phyloP scores from a whole-genome alignment of 768 basidiomycete genomes.

The Rhodotorula diobovata region DNA sequence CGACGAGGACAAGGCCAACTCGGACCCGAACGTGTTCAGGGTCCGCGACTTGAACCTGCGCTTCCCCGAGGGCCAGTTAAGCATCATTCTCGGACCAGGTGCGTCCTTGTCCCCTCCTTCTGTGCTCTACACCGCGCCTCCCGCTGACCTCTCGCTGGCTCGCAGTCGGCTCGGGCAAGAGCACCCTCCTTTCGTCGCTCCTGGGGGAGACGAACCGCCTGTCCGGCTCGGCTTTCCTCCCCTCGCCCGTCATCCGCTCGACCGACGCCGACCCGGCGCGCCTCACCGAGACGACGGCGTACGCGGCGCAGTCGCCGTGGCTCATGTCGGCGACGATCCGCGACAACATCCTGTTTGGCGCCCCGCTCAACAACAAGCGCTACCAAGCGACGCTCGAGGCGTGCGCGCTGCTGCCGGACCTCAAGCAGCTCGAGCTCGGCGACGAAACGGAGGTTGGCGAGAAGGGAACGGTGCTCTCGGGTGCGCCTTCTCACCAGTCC shows the following conservation, averaged over 20 bases:
- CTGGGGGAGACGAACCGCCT: constrained; percentile 43
- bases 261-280: constrained; percentile 49
- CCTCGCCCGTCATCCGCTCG: constrained; percentile 36
- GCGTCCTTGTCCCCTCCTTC: constrained; percentile 53
- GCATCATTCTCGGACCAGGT: constrained; percentile 41
- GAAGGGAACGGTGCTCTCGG: constrained; percentile 33
- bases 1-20: constrained; percentile 19
- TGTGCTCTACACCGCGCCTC: constrained; percentile 55
- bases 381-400: constrained; percentile 67
- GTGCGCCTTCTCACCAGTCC: not conserved
- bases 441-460: constrained; percentile 58
- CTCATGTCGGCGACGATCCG: constrained; percentile 74
- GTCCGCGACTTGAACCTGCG: constrained; percentile 56
- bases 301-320: constrained; percentile 63
- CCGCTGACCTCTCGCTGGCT: constrained; percentile 18
- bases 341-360: constrained; percentile 74
- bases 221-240: constrained; percentile 35
- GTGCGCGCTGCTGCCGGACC: constrained; percentile 68
- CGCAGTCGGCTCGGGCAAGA: constrained; percentile 41
- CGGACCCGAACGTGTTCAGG: constrained; percentile 52
- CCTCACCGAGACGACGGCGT: constrained; percentile 59
- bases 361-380: constrained; percentile 59
- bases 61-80: constrained; percentile 65
- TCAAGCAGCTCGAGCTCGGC: constrained; percentile 67
- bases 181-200: constrained; percentile 40